Conservation (phyloP, 2,329 filamentous ascomycete species). For the Neofusicoccum ribis region DNA sequence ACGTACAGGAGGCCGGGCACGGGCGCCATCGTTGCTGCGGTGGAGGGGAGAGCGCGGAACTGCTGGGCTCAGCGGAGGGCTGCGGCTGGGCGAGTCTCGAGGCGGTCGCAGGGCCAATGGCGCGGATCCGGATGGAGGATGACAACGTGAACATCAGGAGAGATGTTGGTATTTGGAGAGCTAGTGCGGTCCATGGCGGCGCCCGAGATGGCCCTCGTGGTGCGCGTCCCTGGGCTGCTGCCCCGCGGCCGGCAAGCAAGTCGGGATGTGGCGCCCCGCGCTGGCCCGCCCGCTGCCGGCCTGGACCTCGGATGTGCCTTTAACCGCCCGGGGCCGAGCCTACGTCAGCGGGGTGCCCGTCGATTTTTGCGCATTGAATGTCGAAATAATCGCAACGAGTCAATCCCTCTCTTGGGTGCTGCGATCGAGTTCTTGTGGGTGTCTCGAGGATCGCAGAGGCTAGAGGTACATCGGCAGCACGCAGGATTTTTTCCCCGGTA, state of each 20-base stretch:
- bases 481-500: no score
- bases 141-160: constrained; percentile 13
- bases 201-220: neutral
- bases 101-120: constrained; percentile 3
- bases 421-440: no score
- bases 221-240: neutral
- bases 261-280: constrained; percentile 17
- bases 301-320: constrained; percentile 10
- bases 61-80: neutral
- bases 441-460: no score
- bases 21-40: constrained; percentile 39
- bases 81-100: neutral
- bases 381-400: no score
- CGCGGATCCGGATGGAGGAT: neutral
- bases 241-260: constrained; percentile 15
- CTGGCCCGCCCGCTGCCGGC: neutral
- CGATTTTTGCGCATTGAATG: neutral
- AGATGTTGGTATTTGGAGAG: constrained; percentile 2
- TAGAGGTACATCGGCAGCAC: no score
- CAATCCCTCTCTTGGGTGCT: no score
- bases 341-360: constrained; percentile 3
- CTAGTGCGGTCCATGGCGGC: neutral
- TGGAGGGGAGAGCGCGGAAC: neutral
- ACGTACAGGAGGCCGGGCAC: constrained; percentile 75
- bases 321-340: neutral